phyloP scores from a whole-genome alignment of 2,329 filamentous ascomycete genomes.

The Mollisia scopiformis region DNA sequence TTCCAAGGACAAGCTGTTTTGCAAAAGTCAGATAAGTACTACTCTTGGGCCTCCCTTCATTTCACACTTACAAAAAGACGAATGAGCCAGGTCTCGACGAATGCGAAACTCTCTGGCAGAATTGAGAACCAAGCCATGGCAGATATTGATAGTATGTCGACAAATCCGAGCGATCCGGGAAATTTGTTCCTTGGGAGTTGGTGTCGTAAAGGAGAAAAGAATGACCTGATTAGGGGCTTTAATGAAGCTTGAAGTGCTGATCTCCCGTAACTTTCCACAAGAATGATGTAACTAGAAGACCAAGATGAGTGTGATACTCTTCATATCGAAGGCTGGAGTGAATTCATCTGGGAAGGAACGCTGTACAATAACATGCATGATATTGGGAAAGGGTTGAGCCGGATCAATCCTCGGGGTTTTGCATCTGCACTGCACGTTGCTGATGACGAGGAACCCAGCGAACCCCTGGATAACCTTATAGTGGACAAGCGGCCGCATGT shows the following conservation, averaged over 20 bases:
- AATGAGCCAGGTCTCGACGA: slow-evolving; percentile 64
- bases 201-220: not conserved
- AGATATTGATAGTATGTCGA: not conserved
- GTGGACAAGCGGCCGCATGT: not conserved
- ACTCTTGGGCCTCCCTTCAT: not conserved
- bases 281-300: not conserved
- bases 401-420: not conserved
- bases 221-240: not conserved
- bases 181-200: not conserved
- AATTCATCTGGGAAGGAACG: not conserved
- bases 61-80: slow-evolving; percentile 58
- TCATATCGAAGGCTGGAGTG: slow-evolving; percentile 4
- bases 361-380: not conserved
- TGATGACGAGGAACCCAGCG: not conserved
- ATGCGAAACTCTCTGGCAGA: slow-evolving; percentile 58
- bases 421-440: not conserved
- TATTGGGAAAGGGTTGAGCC: not conserved
- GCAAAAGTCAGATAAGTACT: slow-evolving; percentile 18
- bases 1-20: slow-evolving; percentile 59
- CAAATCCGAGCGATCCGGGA: not conserved
- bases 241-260: not conserved
- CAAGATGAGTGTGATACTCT: not conserved
- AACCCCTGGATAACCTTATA: not conserved
- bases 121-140: slow-evolving; percentile 68
- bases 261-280: not conserved